Evolutionary conservation across 345 rosid genomes (phyloP), one percentile per base, ranked within the genome.

Genomic region (Leavenworthia alabamica): DNA sequence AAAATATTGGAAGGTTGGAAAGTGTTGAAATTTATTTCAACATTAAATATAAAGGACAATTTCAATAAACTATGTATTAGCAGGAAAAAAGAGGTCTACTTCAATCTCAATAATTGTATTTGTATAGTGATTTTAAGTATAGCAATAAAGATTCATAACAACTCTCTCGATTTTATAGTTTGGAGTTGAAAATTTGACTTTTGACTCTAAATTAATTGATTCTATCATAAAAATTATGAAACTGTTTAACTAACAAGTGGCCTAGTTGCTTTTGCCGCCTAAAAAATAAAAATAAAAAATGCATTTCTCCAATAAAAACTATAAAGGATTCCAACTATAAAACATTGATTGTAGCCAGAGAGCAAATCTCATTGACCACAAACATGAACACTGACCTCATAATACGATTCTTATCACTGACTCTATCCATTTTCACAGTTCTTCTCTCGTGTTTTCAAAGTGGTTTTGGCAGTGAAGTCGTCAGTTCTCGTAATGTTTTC

Each of bases 401-500:
- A 4, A 22, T 39, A 41, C 6, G 58, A 0, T 64, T 27, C 17
- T 4, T 56, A 17, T 29, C 70, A 11, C 47, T 62, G 50, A 35
- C 59, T 6, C 15, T 62, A 4, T 50, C 78, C 6, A 56, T 64
- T 0, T 27, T 62, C 10, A 73, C 79, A 6, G 8, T 73, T 10
- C 3, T 72, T 15, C 0, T 69, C 10, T 55, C 76, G 0, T 33
- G 37, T 26, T 19, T 28, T 31, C 36, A 51, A 27, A 53, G 9
- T 8, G 67, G 71, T 36, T 64, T 31, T 11, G 64, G 49, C 9
- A 37, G 75, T 31, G 10, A 68, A 33, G 44, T 77, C 24, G 56
- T 70, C 17, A 71, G 76, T 15, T 82, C 88, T 10, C 54, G 37
- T 6, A 71, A 74, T 55, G 24, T 28, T 29, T 81, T 85, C 33